These are phyloP conservation scores for Cryptococcus sp. DNA, from an alignment of 1,284 basidiomycete species.

Conservation along the genomic window DNA sequence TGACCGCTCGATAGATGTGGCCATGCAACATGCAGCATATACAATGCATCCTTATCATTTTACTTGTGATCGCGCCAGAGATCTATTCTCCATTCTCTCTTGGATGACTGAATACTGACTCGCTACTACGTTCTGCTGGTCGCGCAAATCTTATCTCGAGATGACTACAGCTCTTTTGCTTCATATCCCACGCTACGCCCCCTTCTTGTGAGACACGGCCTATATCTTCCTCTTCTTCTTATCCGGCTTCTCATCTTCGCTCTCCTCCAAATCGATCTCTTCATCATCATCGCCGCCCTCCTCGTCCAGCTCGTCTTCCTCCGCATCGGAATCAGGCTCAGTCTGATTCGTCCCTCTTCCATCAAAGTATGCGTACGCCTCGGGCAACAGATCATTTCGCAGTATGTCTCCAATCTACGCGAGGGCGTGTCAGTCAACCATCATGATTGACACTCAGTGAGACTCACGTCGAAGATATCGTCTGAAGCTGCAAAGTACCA, in stretches of 20 bases:
- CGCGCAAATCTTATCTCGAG: too few relatives aligned
- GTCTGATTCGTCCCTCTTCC: slow-evolving; percentile 26
- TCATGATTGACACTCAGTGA: too few relatives aligned
- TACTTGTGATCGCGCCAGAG: too few relatives aligned
- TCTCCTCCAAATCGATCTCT: slow-evolving; percentile 49
- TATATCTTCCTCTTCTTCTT: slow-evolving; percentile 40
- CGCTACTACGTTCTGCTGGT: not conserved
- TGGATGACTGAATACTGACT: not conserved
- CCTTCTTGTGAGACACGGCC: slow-evolving; percentile 5
- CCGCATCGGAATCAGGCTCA: slow-evolving; percentile 26
- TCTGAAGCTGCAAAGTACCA: slow-evolving; percentile 53
- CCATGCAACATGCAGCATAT: slow-evolving; percentile 1
- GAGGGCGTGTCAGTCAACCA: not conserved
- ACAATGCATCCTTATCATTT: too few relatives aligned
- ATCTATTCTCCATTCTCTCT: not conserved
- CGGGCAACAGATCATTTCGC: slow-evolving; percentile 42
- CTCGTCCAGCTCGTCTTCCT: slow-evolving; percentile 43
- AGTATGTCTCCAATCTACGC: slow-evolving; percentile 31
- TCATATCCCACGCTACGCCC: too few relatives aligned
- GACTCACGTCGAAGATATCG: slow-evolving; percentile 39
- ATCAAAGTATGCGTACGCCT: slow-evolving; percentile 43
- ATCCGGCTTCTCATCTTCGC: slow-evolving; percentile 39
- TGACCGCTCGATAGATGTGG: slow-evolving; percentile 18
- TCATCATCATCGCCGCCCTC: slow-evolving; percentile 44
- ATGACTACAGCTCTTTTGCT: too few relatives aligned